A percentile compares a stretch with the other conserved stretches of the same genome.
These are phyloP conservation scores for Solanum paucissectum DNA, from an alignment of 257 asterid genomes.

Conservation along the genomic window DNA sequence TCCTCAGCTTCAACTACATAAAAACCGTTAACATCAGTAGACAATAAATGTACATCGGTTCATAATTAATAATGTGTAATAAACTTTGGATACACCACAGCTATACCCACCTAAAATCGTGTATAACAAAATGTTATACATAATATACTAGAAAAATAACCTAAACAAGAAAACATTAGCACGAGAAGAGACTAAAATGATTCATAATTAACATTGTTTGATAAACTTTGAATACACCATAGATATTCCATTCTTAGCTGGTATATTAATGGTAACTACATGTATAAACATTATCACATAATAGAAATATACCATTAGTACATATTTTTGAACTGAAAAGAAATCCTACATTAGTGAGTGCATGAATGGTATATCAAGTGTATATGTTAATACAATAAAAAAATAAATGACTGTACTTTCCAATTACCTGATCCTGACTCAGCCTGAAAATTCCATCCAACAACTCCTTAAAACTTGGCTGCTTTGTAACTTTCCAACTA, in stretches of 20 bases:
- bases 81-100: neutral
- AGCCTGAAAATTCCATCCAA: neutral
- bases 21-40: neutral
- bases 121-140: neutral
- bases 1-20: neutral
- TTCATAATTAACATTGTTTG: neutral
- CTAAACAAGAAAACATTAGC: neutral
- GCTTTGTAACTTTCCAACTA: neutral
- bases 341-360: neutral
- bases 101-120: neutral
- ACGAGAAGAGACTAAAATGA: neutral
- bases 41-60: neutral
- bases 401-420: neutral
- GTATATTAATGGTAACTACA: neutral
- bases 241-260: neutral
- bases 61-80: neutral
- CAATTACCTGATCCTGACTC: neutral
- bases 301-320: neutral
- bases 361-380: neutral
- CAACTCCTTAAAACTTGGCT: neutral
- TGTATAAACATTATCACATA: neutral
- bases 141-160: neutral
- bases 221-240: neutral
- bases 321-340: neutral
- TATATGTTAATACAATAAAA: neutral